These are phyloP conservation scores for Lanmaoa rubissima DNA, from an alignment of 768 basidiomycete genomes.

Conservation along the genomic window DNA sequence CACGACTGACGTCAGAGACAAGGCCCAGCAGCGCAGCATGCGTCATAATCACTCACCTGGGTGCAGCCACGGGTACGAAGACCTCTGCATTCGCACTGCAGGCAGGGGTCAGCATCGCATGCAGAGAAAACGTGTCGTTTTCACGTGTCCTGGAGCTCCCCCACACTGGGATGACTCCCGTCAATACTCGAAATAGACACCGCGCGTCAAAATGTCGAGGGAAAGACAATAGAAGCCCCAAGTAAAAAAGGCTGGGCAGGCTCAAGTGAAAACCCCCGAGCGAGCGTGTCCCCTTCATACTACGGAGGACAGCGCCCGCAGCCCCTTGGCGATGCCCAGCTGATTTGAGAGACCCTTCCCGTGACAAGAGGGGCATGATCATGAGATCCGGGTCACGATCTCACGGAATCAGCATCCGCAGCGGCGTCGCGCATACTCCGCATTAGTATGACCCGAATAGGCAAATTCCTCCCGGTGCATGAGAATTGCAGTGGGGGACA, in stretches of 20 bases:
- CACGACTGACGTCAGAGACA: slow-evolving; percentile 29
- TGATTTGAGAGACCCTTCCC: not conserved
- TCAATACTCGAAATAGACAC: not conserved
- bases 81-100: slow-evolving; percentile 77
- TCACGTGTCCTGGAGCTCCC: slow-evolving; percentile 15
- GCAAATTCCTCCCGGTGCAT: not conserved
- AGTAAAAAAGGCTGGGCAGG: not conserved
- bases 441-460: slow-evolving; percentile 8
- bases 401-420: slow-evolving; percentile 9
- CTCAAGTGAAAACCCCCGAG: slow-evolving; percentile 5
- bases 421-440: slow-evolving; percentile 6
- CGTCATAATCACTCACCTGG: slow-evolving; percentile 57
- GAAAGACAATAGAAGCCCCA: not conserved
- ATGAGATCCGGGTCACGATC: slow-evolving; percentile 16
- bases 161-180: slow-evolving; percentile 6
- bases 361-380: not conserved
- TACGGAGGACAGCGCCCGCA: not conserved
- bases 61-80: slow-evolving; percentile 82
- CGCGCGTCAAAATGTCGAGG: not conserved
- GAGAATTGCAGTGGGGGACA: not conserved
- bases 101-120: slow-evolving; percentile 16
- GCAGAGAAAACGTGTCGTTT: slow-evolving; percentile 5
- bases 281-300: slow-evolving; percentile 8
- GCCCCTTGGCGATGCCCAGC: slow-evolving; percentile 1
- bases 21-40: slow-evolving; percentile 4